Evolutionary conservation across 2,329 filamentous ascomycete genomes (phyloP).

Genomic region (Botryotinia calthae): DNA sequence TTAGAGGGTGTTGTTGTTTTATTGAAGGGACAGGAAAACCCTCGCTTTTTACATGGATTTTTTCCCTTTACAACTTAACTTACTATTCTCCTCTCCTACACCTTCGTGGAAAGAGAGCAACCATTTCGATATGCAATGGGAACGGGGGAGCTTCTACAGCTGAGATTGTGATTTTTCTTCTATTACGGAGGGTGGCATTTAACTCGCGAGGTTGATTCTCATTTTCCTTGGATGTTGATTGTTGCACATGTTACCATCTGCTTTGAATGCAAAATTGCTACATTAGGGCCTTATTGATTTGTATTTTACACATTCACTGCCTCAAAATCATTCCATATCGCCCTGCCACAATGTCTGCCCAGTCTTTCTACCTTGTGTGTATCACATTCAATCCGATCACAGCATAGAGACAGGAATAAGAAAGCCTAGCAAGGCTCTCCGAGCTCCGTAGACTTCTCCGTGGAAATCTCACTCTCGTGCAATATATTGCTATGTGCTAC

Average conservation of each 20-base stretch:
- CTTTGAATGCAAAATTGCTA: conserved; percentile 6
- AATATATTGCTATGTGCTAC: not conserved
- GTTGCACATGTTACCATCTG: not conserved
- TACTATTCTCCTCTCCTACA: conserved; percentile 13
- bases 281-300: conserved; percentile 5
- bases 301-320: not conserved
- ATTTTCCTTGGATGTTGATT: conserved; percentile 1
- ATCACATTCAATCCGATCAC: not conserved
- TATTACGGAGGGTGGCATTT: not conserved
- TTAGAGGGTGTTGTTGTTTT: conserved; percentile 21
- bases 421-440: not conserved
- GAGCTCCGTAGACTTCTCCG: not conserved
- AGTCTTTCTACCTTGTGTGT: not conserved
- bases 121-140: conserved; percentile 9
- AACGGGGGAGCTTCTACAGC: not conserved
- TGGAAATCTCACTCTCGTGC: conserved; percentile 2
- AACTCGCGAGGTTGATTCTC: not conserved
- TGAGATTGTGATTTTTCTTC: not conserved
- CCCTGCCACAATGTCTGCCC: not conserved
- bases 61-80: conserved; percentile 9
- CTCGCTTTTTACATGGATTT: conserved; percentile 16
- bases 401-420: not conserved
- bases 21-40: conserved; percentile 5
- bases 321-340: not conserved
- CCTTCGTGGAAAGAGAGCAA: not conserved